phyloP scores from a whole-genome alignment of 768 basidiomycete species.

The Russula griseocarnosa region DNA sequence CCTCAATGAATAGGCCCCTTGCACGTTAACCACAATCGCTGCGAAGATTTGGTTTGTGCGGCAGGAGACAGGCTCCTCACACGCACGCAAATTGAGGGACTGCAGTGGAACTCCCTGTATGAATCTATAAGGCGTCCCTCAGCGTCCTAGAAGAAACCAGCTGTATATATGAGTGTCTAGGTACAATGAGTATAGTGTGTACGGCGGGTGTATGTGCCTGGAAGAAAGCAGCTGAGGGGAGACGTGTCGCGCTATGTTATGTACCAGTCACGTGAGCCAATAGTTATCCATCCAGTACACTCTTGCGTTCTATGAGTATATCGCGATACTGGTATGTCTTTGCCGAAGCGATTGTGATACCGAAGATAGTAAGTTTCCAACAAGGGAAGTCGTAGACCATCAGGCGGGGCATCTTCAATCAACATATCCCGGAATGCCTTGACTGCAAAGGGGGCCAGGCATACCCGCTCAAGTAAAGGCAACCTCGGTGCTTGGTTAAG shows the following conservation, averaged over 20 bases:
- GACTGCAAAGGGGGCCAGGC: neutral
- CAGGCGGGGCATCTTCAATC: neutral
- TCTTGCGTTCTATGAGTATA: neutral
- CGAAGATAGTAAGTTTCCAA: neutral
- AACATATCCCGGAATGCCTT: neutral
- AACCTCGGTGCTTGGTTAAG: neutral
- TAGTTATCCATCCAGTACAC: too few relatives aligned
- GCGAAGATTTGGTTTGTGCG: neutral
- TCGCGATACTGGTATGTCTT: conserved; percentile 1
- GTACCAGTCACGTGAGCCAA: too few relatives aligned
- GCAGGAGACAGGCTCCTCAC: neutral
- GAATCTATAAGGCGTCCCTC: too few relatives aligned
- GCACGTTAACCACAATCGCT: conserved; percentile 11
- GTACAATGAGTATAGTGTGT: too few relatives aligned
- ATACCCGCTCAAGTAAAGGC: conserved; percentile 1
- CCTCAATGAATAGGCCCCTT: neutral
- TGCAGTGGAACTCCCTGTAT: conserved; percentile 1
- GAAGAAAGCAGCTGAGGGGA: too few relatives aligned
- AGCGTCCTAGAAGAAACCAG: too few relatives aligned
- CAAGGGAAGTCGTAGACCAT: neutral
- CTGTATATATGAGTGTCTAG: too few relatives aligned
- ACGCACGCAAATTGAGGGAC: conserved; percentile 1
- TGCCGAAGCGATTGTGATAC: neutral
- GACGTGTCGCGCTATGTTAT: too few relatives aligned
- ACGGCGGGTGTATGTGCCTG: too few relatives aligned